A percentile compares a stretch with the other conserved stretches of the same genome.
Conservation (phyloP, 2,329 filamentous ascomycete genomes). For the Xylariaceae sp. region DNA sequence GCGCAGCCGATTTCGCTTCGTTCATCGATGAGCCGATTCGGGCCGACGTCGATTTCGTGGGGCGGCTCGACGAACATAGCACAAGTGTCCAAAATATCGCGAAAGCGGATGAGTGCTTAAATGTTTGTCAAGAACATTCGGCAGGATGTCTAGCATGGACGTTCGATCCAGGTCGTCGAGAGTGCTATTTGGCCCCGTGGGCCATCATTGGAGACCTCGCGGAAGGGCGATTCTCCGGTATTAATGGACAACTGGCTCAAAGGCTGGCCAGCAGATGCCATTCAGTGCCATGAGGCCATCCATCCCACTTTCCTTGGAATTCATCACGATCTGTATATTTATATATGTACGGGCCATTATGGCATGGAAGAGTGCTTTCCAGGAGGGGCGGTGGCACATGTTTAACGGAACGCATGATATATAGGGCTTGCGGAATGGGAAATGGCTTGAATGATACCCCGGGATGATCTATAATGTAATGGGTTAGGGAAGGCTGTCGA, state of each 20-base stretch:
- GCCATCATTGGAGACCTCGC: constrained; percentile 47
- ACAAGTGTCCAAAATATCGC: constrained; percentile 42
- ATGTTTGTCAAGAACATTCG: constrained; percentile 44
- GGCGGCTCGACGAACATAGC: constrained; percentile 48
- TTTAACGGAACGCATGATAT: constrained; percentile 14
- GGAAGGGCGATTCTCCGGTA: constrained; percentile 41
- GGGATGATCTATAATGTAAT: constrained; percentile 32
- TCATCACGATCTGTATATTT: constrained; percentile 10
- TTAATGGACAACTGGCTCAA: constrained; percentile 40
- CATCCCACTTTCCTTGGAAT: neutral
- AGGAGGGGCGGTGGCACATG: constrained; percentile 7
- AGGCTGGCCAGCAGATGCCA: constrained; percentile 32
- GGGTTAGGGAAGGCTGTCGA: constrained; percentile 7
- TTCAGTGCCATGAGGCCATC: constrained; percentile 17
- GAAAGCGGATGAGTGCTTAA: constrained; percentile 47
- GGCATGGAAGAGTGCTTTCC: constrained; percentile 21
- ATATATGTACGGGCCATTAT: constrained; percentile 15
- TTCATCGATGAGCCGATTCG: constrained; percentile 43
- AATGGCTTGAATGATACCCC: constrained; percentile 36
- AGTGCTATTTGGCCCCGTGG: constrained; percentile 54
- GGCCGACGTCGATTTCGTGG: constrained; percentile 52
- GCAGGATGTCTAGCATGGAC: constrained; percentile 55
- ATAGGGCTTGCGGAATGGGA: constrained; percentile 23
- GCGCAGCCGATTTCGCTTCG: constrained; percentile 42
- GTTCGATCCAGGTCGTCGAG: constrained; percentile 44